phyloP scores from a whole-genome alignment of 2,329 filamentous ascomycete species.

The Escovopsis sp. region DNA sequence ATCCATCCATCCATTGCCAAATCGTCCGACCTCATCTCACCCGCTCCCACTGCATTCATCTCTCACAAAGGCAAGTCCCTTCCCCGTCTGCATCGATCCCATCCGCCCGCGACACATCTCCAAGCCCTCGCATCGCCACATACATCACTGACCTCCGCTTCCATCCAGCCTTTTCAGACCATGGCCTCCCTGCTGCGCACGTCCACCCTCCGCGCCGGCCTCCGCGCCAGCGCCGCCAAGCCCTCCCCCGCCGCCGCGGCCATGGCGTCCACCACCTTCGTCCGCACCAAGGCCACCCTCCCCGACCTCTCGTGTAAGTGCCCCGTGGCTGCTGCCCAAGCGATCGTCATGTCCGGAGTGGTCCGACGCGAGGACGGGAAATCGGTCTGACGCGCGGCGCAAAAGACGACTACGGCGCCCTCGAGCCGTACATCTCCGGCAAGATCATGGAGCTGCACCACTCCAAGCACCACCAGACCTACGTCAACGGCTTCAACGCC shows the following conservation, averaged over 20 bases:
- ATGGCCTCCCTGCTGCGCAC: slow-evolving; percentile 73
- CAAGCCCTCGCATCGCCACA: neutral
- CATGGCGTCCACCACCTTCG: slow-evolving; percentile 60
- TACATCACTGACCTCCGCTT: no score
- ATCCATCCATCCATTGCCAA: no score
- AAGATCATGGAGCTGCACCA: slow-evolving; percentile 97
- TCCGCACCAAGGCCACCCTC: slow-evolving; percentile 79
- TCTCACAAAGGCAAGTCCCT: no score
- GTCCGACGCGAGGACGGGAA: neutral
- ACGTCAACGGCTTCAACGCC: slow-evolving; percentile 79
- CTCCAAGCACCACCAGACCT: slow-evolving; percentile 87
- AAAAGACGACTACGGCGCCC: slow-evolving; percentile 86
- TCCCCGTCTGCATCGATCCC: no score
- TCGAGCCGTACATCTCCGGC: slow-evolving; percentile 71
- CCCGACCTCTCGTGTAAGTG: slow-evolving; percentile 59
- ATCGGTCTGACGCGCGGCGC: neutral
- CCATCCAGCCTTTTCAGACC: neutral
- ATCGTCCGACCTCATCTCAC: no score
- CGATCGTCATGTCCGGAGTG: neutral
- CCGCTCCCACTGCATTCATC: no score
- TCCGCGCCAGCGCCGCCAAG: slow-evolving; percentile 51
- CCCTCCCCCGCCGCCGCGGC: slow-evolving; percentile 43
- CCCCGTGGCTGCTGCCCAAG: neutral
- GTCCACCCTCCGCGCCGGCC: slow-evolving; percentile 53
- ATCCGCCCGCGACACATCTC: no score